phyloP scores from a whole-genome alignment of 305 asterid genomes.

The Lippia alba region DNA sequence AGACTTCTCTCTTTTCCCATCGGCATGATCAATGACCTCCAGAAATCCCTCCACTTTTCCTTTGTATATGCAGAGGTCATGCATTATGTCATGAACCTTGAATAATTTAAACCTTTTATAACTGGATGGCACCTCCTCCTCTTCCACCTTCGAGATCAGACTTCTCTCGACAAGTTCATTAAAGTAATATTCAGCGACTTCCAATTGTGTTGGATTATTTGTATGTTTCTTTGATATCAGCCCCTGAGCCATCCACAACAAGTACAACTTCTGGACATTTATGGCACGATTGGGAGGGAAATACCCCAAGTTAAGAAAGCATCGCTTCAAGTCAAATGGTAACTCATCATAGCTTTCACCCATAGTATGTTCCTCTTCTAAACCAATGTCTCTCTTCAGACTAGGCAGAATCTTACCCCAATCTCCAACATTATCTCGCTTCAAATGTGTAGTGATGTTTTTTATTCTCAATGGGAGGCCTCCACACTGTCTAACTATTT shows the following conservation, averaged over 20 bases:
- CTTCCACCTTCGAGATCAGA: neutral
- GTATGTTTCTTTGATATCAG: neutral
- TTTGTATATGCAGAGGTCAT: neutral
- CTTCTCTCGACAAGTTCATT: conserved; percentile 7
- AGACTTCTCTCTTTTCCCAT: no score
- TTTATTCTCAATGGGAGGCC: conserved; percentile 29
- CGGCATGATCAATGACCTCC: neutral
- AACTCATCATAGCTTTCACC: conserved; percentile 13
- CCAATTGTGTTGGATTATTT: neutral
- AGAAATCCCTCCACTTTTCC: conserved; percentile 20
- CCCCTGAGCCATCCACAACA: conserved; percentile 36
- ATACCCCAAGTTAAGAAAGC: conserved; percentile 27
- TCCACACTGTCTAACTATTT: conserved; percentile 20
- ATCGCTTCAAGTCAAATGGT: conserved; percentile 31
- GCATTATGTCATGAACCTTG: conserved; percentile 21
- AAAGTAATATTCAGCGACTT: conserved; percentile 22
- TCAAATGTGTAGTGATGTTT: conserved; percentile 11
- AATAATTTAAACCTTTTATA: neutral
- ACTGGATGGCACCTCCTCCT: neutral
- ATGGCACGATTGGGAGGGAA: conserved; percentile 15
- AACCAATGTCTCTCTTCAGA: neutral
- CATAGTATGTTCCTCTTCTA: neutral
- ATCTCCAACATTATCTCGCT: neutral
- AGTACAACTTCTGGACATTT: conserved; percentile 21
- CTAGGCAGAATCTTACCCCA: conserved; percentile 8